These are phyloP conservation scores for Golovinomyces cichoracearum DNA, from an alignment of 2,329 filamentous ascomycete genomes.

Conservation along the genomic window DNA sequence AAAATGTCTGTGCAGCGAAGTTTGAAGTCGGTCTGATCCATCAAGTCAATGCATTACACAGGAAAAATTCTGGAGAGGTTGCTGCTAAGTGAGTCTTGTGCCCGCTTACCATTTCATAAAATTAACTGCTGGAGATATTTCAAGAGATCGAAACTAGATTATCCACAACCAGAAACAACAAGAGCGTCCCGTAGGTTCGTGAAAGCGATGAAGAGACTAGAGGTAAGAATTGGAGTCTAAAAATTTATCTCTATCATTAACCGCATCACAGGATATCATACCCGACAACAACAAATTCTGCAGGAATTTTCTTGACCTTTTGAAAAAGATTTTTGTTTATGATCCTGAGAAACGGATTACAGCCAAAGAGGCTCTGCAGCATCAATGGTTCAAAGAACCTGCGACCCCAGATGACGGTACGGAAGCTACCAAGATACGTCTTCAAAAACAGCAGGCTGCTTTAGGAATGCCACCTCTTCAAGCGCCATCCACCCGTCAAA, in stretches of 20 bases:
- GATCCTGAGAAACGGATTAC: constrained; percentile 39
- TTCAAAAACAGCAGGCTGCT: constrained; percentile 9
- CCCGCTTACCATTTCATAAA: background rate
- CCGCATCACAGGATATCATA: constrained; percentile 31
- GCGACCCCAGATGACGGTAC: constrained; percentile 39
- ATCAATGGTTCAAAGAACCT: constrained; percentile 41
- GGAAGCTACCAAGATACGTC: constrained; percentile 37
- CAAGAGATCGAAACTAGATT: constrained; percentile 38
- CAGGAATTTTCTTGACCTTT: constrained; percentile 34
- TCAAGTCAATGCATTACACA: constrained; percentile 28
- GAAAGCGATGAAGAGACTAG: constrained; percentile 43
- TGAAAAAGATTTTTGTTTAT: constrained; percentile 42
- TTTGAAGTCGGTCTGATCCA: constrained; percentile 34
- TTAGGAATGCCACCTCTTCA: constrained; percentile 4
- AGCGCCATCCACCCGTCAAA: constrained; percentile 6
- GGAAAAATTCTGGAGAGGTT: constrained; percentile 27
- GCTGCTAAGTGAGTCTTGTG: constrained; percentile 35
- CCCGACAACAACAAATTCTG: constrained; percentile 32
- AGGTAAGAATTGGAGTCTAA: constrained; percentile 21
- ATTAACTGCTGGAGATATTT: constrained; percentile 31
- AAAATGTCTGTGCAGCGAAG: constrained; percentile 33
- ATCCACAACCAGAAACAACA: constrained; percentile 36
- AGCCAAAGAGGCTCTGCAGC: constrained; percentile 37
- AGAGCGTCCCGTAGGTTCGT: constrained; percentile 40
- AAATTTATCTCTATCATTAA: background rate